Conservation (phyloP, 2,329 filamentous ascomycete genomes). For the Thielaviopsis cerberus region DNA sequence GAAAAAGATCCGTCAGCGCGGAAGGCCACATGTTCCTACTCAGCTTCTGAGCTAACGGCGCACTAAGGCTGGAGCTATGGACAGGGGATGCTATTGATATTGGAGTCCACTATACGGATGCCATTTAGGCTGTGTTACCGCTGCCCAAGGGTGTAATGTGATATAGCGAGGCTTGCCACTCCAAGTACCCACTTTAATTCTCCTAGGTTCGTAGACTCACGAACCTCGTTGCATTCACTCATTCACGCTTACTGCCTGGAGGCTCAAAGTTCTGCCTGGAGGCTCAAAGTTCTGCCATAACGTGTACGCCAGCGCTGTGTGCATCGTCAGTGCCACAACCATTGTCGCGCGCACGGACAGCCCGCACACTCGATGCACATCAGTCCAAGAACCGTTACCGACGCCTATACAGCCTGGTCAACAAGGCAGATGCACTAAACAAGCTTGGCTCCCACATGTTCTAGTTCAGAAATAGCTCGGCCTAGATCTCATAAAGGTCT, state of each 20-base stretch:
- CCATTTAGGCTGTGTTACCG: background rate
- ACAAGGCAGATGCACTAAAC: background rate
- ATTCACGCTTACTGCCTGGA: background rate
- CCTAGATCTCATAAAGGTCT: conserved; percentile 3
- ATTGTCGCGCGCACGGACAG: conserved; percentile 2
- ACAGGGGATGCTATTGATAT: background rate
- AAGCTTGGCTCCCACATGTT: conserved; percentile 6
- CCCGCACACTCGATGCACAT: conserved; percentile 3
- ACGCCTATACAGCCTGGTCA: background rate
- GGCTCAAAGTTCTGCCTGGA: conserved; percentile 3
- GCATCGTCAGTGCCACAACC: background rate
- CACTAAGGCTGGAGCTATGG: background rate
- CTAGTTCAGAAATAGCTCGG: conserved; percentile 2
- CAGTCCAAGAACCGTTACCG: too few relatives aligned
- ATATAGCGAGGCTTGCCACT: too few relatives aligned
- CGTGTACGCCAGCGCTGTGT: background rate
- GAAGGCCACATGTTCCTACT: conserved; percentile 9
- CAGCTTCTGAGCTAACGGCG: background rate
- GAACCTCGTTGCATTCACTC: too few relatives aligned
- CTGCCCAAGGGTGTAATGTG: too few relatives aligned
- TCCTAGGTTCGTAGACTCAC: too few relatives aligned
- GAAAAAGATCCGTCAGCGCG: background rate
- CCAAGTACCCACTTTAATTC: too few relatives aligned
- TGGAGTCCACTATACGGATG: background rate
- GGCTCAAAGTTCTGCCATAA: conserved; percentile 5